These are phyloP conservation scores for Magnusiomyces sp. DNA, from an alignment of 1,139 yeast genomes.

Conservation along the genomic window DNA sequence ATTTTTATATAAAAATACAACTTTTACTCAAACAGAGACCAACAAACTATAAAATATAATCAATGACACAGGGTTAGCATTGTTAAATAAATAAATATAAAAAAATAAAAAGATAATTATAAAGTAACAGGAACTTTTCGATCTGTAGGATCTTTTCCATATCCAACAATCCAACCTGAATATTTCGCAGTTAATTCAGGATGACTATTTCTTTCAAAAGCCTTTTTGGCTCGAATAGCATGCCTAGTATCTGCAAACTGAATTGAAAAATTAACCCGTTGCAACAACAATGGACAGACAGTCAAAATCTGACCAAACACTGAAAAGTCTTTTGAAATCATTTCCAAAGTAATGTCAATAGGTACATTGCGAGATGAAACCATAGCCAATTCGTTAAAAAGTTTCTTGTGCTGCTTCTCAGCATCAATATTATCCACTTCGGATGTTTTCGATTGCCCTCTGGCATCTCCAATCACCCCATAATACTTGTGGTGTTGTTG, in stretches of 20 bases:
- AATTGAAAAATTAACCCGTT: conserved; percentile 52
- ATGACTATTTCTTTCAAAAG: conserved; percentile 30
- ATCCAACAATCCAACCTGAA: conserved; percentile 54
- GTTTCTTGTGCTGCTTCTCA: neutral
- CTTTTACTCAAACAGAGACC: no score
- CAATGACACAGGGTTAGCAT: no score
- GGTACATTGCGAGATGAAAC: conserved; percentile 21
- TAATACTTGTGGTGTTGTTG: no score
- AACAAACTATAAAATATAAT: no score
- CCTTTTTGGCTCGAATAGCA: conserved; percentile 56
- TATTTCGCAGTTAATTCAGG: conserved; percentile 38
- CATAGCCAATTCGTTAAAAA: neutral
- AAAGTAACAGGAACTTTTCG: conserved; percentile 34
- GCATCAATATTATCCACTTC: neutral
- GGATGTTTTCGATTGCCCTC: neutral
- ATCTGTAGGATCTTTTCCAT: conserved; percentile 63
- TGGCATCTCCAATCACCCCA: neutral
- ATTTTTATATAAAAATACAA: no score
- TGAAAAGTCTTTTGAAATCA: conserved; percentile 44
- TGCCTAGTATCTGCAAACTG: conserved; percentile 54
- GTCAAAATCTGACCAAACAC: conserved; percentile 56
- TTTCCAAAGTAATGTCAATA: conserved; percentile 33
- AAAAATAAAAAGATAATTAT: neutral
- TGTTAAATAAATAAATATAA: neutral
- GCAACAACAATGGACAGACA: conserved; percentile 57